Evolutionary conservation across 306 rosid species (phyloP), one percentile per base, ranked within the genome.

Genomic region (Urtica urens): DNA sequence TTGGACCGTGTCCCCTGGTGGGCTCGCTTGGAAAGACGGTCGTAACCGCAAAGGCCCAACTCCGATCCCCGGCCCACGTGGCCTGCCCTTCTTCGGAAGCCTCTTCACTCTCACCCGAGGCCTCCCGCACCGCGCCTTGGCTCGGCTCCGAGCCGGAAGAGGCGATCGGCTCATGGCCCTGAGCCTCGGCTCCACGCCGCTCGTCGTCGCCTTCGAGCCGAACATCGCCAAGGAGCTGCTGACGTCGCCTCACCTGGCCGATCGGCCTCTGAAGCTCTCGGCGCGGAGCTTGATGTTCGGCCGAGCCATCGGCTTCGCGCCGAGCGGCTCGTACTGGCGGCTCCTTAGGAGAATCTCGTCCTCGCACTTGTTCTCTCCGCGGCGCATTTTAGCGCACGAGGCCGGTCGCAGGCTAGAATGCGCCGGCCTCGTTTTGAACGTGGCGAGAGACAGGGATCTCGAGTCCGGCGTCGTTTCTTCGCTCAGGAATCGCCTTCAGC

Each of bases 301-400:
- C 17, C 80, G 77, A 22, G 84, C 84, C 58, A 73, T 77, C 14
- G 84, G 84, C 41, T 77, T 77, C 35, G 84, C 84, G 3, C 80
- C 84, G 2, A 77, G 66, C 38, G 80, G 80, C 0, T 39, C 65
- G 1, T 77, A 77, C 55, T 77, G 84, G 84, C 68, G 77, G 5
- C 74, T 73, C 2, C 55, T 78, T 0, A 47, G 81, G 12, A 49
- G 61, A 24, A 74, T 78, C 18, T 71, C 85, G 9, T 70, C 85
- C 1, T 10, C 80, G 13, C 85, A 78, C 54, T 59, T 78, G 10
- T 78, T 78, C 50, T 42, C 78, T 0, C 81, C 85, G 0, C 10
- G 59, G 50, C 78, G 80, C 7, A 67, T 67, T 40, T 1, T 29
- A 6, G 77, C 85, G 6, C 80, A 78, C 6, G 78, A 70, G 30